phyloP scores from a whole-genome alignment of 306 rosid genomes.

The Cucurbita ficifolia region DNA sequence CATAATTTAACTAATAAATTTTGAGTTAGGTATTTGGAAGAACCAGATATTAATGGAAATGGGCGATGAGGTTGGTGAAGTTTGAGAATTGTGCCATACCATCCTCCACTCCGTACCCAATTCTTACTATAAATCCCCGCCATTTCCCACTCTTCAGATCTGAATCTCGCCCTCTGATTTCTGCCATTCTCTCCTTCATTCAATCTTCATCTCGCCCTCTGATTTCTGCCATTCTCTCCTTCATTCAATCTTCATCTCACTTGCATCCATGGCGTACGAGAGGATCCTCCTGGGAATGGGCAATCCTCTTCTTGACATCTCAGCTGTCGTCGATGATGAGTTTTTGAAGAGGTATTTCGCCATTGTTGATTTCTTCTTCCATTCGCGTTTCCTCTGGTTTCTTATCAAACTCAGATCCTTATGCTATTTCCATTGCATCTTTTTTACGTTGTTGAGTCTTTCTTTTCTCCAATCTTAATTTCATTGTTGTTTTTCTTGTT shows the following conservation, averaged over 20 bases:
- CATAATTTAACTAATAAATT: too few relatives aligned
- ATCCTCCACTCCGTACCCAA: not conserved
- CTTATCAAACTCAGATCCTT: not conserved
- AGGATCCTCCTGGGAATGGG: slow-evolving; percentile 82
- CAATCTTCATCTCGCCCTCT: not conserved
- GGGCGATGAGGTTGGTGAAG: not conserved
- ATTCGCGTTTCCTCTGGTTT: not conserved
- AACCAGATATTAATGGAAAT: too few relatives aligned
- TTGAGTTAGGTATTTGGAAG: too few relatives aligned
- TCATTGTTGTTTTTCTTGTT: not conserved
- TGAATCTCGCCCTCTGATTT: not conserved
- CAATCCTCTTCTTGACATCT: slow-evolving; percentile 82
- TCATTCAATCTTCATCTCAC: not conserved
- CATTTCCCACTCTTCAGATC: not conserved
- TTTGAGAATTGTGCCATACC: not conserved
- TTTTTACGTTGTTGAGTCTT: not conserved
- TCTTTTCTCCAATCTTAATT: not conserved
- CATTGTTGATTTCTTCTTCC: not conserved
- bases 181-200: not conserved
- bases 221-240: not conserved
- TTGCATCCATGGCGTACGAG: slow-evolving; percentile 48
- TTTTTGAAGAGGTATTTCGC: slow-evolving; percentile 38
- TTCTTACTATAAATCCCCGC: not conserved
- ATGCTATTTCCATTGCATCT: not conserved
- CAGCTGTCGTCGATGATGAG: slow-evolving; percentile 59